Base-by-base conservation (phyloP, 2,329 filamentous ascomycete genomes). In the Ambrosiella xylebori region DNA sequence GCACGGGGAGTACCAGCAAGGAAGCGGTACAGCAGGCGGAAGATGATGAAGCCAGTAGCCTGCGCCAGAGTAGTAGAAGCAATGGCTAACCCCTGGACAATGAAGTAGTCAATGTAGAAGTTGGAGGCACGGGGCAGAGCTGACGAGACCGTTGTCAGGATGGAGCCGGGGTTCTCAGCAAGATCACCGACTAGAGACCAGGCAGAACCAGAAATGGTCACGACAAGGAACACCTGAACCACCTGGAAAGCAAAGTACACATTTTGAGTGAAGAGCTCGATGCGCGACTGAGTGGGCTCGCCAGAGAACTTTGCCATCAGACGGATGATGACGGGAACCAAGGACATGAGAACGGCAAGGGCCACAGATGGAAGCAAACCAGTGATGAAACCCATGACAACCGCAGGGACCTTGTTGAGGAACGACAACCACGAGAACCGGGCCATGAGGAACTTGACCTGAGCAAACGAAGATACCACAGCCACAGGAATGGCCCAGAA, bases 231-330 rank as follows among this genome's bases (percentile, higher is more conserved):
- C 50, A 95, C 87, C 67, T 97, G 90, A 17, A 96, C 76, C 49
- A 97, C 81, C 68, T 93, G 88, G 72, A 94, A 94, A 51, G 79
- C 81, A 66, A 95, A 98, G 74, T 94, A 97, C 64, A 82, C 86
- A 65, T 90, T 93, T 67, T 97, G 88, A 0, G 88, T 89, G 60
- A 88, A 89, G 7, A 97, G 74, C 69, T 98, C 93, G 13, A 95
- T 82, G 9, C 85, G 78, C 1, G 88, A 84, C 6, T 81, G 69
- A 0, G 88, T 93, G 1, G 89, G 88, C 61, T 86, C 86, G 58
- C 93, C 93, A 50, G 86, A 78, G 40, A 86, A 69, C 67, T 82
- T 90, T 62, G 90, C 90, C 68, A 88, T 85, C 0, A 41, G 71
- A 66, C 57, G 86, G 85, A 61, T 88, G 58, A 97, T 76, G 59